Conservation (phyloP, 1,284 basidiomycete genomes). For the Pholiota adiposa region DNA sequence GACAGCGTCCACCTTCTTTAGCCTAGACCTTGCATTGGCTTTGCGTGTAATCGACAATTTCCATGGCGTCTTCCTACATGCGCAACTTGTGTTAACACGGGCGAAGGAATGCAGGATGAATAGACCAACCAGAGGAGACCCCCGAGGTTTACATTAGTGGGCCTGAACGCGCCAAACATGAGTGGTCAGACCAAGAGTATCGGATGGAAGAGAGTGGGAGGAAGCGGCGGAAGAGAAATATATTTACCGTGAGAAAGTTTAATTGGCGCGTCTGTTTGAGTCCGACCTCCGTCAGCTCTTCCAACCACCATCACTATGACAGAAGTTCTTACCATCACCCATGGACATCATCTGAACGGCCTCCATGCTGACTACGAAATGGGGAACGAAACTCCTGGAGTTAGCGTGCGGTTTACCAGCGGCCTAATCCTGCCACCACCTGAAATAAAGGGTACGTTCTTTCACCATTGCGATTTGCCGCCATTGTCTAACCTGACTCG, state of each 20-base stretch:
- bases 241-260: slow-evolving; percentile 38
- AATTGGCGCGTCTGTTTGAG: slow-evolving; percentile 6
- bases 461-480: neutral
- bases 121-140: slow-evolving; percentile 76
- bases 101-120: neutral
- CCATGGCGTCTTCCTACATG: slow-evolving; percentile 91
- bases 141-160: slow-evolving; percentile 65
- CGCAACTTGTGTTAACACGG: neutral
- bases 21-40: slow-evolving; percentile 84
- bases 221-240: slow-evolving; percentile 18
- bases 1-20: slow-evolving; percentile 93
- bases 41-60: slow-evolving; percentile 90
- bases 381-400: slow-evolving; percentile 40
- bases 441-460: slow-evolving; percentile 83
- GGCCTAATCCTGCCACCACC: slow-evolving; percentile 92
- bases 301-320: slow-evolving; percentile 32
- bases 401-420: slow-evolving; percentile 65
- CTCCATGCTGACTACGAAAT: slow-evolving; percentile 44
- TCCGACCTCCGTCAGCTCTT: slow-evolving; percentile 3
- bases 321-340: slow-evolving; percentile 29
- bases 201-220: slow-evolving; percentile 15
- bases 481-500: slow-evolving; percentile 14
- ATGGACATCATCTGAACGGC: slow-evolving; percentile 48
- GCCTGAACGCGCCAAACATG: slow-evolving; percentile 82
- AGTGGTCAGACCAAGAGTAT: slow-evolving; percentile 17